A percentile compares a stretch with the other conserved stretches of the same genome.
phyloP scores from a whole-genome alignment of 2,329 filamentous ascomycete species.

The Fusarium paranaense region DNA sequence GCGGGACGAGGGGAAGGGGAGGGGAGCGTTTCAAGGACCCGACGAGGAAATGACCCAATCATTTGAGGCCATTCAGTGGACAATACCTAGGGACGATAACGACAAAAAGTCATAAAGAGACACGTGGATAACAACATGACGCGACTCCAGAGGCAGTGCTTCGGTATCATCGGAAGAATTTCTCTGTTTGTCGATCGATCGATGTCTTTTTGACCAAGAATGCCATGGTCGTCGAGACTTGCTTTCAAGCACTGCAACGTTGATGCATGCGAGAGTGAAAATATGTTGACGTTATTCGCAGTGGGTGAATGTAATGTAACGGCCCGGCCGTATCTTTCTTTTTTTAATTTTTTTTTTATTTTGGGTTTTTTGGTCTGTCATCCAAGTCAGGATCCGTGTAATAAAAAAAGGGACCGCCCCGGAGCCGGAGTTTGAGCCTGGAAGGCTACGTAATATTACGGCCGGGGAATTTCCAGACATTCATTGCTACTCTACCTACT shows the following conservation, averaged over 20 bases:
- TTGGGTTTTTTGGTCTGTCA: not conserved
- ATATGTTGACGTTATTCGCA: not conserved
- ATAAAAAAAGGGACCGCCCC: not conserved
- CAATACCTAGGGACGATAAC: not conserved
- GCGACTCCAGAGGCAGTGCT: not conserved
- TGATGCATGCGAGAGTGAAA: not conserved
- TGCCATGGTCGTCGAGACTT: not conserved
- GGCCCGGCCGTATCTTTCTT: not conserved
- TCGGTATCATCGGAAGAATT: not conserved
- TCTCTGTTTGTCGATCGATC: not conserved
- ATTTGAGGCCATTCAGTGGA: not conserved
- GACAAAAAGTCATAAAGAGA: not conserved
- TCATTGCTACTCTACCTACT: not conserved
- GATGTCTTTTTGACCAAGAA: not conserved
- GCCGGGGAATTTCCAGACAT: constrained; percentile 3
- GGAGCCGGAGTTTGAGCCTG: not conserved
- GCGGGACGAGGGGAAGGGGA: not conserved
- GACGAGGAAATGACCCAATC: constrained; percentile 14
- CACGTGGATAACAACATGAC: not conserved
- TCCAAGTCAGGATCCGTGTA: not conserved
- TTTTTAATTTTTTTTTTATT: not conserved
- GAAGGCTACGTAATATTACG: constrained; percentile 9
- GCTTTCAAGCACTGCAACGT: not conserved
- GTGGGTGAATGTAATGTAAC: not conserved
- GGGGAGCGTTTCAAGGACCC: constrained; percentile 13